A percentile compares a stretch with the other conserved stretches of the same genome.
Conservation (phyloP, 2,329 filamentous ascomycete species). For the Colletotrichum nymphaeae region DNA sequence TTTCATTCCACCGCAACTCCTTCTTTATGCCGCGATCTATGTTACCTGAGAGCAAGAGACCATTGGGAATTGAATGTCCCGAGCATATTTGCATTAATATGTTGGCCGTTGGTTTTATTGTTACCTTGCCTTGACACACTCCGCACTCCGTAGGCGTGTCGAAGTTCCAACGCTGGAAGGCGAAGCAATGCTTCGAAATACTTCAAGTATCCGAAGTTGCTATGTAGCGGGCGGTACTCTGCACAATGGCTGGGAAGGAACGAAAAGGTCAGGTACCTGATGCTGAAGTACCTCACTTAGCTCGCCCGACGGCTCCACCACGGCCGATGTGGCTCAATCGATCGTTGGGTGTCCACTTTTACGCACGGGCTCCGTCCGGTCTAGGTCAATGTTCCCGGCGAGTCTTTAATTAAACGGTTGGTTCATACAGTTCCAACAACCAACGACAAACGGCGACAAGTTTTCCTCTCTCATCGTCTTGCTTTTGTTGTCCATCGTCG, state of each 20-base stretch:
- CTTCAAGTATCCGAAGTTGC: neutral
- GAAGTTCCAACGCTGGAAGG: too few species aligned
- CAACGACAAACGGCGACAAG: constrained; percentile 4
- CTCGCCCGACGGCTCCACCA: neutral
- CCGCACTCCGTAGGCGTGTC: too few species aligned
- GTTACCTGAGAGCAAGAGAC: too few species aligned
- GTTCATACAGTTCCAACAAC: constrained; percentile 28
- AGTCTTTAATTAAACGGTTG: constrained; percentile 32
- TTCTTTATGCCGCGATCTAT: too few species aligned
- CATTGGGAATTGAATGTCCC: too few species aligned
- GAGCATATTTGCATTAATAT: too few species aligned
- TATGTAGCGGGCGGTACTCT: neutral
- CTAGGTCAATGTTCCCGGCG: constrained; percentile 19
- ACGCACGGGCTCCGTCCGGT: constrained; percentile 26
- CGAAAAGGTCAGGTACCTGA: neutral
- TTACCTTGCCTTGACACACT: too few species aligned
- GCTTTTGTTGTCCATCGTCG: neutral
- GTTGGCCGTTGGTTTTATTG: too few species aligned
- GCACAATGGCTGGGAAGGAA: neutral
- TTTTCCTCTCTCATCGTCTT: neutral
- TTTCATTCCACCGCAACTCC: too few species aligned
- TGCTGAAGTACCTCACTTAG: neutral
- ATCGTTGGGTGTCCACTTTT: constrained; percentile 13
- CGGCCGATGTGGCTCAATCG: constrained; percentile 30
- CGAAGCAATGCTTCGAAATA: neutral